phyloP scores from a whole-genome alignment of 148 eudicot species.

The Nyssa sinensis region DNA sequence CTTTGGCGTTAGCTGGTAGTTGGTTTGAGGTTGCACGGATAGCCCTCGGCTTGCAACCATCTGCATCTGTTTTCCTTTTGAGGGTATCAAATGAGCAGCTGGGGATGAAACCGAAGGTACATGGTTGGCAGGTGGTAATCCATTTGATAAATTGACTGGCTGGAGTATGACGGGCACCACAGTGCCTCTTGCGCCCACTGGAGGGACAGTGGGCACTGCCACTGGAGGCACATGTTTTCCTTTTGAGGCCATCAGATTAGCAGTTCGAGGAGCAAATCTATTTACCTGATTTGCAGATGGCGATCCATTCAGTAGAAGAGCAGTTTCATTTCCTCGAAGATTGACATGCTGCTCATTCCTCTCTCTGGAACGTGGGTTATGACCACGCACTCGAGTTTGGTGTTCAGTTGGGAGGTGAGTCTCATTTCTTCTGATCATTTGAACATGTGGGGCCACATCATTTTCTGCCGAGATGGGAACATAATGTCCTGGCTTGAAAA shows the following conservation, averaged over 20 bases:
- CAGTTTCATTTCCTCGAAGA: conserved; percentile 15
- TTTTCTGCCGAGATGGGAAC: conserved; percentile 74
- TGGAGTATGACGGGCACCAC: conserved; percentile 72
- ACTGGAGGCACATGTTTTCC: conserved; percentile 28
- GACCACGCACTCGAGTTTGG: conserved; percentile 23
- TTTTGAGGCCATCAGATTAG: conserved; percentile 23
- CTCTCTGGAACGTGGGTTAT: conserved; percentile 31
- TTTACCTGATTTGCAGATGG: conserved; percentile 29
- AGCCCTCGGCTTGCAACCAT: conserved; percentile 21
- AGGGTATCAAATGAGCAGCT: conserved; percentile 45
- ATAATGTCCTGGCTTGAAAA: conserved; percentile 85
- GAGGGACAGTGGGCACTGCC: conserved; percentile 40
- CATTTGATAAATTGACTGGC: conserved; percentile 51
- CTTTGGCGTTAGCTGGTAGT: conserved; percentile 9
- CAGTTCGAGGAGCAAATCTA: conserved; percentile 4
- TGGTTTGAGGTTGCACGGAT: conserved; percentile 15
- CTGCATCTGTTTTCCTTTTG: conserved; percentile 34
- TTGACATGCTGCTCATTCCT: conserved; percentile 26
- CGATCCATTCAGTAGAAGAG: conserved; percentile 38
- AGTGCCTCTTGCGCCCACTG: conserved; percentile 56
- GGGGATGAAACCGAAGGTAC: conserved; percentile 35
- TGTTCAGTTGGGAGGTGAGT: conserved; percentile 41
- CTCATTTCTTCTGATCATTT: conserved; percentile 59
- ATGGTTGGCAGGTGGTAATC: conserved; percentile 32
- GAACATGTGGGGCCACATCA: conserved; percentile 78